Evolutionary conservation across 2,329 filamentous ascomycete species (phyloP), one percentile per base, ranked within the genome.

Genomic region (Nemania abortiva): DNA sequence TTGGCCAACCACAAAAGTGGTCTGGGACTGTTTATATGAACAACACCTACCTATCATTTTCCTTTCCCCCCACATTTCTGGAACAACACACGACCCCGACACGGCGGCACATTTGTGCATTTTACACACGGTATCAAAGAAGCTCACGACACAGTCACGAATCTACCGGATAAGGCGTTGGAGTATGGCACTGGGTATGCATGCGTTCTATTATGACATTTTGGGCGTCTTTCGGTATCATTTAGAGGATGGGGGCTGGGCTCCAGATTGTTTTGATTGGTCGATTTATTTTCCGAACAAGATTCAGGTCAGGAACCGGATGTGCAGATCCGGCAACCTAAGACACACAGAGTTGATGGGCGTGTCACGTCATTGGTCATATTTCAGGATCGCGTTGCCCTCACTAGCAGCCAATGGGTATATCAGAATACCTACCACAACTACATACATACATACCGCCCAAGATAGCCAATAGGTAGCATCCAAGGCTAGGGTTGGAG

Each of bases 121-220:
- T 49, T 65, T 9, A 37, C 31, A 61, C 39, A 56, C 31, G 27
- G 27, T 42, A 31, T 55, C 34, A 68, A 64, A 55, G 56, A 55
- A 54, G 58, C 52, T 60, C 50, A 72, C 49, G 60, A 70, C 53
- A 56, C 65, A 56, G 20, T 62, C 53, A 72, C 62, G 66, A 66
- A 37, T 63, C 70, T 61, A 65, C 49, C 53, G 65, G 62, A 39
- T 55, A 74, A 73, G 76, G 76, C 77, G 74, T 76, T 67, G 69
- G 18, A 68, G 63, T 49, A 62, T 67, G 64, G 59, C 50, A 57
- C 42, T 70, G 56, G 47, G 6, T 53, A 57, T 54, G 39, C 15
- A 57, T 54, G 39, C 15, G 27, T 61, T 68, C n/a, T 18, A 18
- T 34, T 42, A n/a, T 59, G 18, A 63, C 13, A 29, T 52, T 55